Percentiles rank a stretch among this genome's conserved stretches.
phyloP scores from a whole-genome alignment of 441 rosid genomes.

The Gossypium schwendimanii region DNA sequence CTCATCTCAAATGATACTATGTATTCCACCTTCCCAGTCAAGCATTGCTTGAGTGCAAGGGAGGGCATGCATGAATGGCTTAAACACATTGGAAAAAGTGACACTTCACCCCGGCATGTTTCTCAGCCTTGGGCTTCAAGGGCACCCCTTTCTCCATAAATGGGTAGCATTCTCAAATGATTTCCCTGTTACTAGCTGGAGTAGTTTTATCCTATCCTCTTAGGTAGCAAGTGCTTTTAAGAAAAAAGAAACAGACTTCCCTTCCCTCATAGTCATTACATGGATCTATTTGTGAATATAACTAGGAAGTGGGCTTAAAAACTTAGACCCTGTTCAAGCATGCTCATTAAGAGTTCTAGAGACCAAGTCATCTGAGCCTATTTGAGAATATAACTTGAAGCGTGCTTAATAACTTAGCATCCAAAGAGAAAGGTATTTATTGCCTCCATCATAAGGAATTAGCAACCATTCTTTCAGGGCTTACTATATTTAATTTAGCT shows the following conservation, averaged over 20 bases:
- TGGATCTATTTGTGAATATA: background rate
- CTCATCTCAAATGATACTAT: background rate
- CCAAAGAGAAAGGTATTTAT: background rate
- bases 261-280: background rate
- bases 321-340: background rate
- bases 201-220: too few species aligned
- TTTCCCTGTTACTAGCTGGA: too few species aligned
- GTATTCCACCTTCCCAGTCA: background rate
- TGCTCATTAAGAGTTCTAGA: background rate
- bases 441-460: background rate
- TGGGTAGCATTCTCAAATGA: background rate
- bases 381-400: background rate
- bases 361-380: background rate
- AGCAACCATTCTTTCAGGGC: constrained; percentile 3
- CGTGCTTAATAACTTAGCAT: background rate
- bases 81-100: background rate
- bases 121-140: background rate
- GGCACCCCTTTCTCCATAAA: background rate
- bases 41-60: background rate
- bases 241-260: background rate
- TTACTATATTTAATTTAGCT: background rate
- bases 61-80: background rate
- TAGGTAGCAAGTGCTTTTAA: too few species aligned
- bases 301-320: too few species aligned
- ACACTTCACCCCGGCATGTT: background rate